A percentile compares a stretch with the other conserved stretches of the same genome.
phyloP scores from a whole-genome alignment of 2,329 filamentous ascomycete genomes.

The Stagonosporopsis rhizophila region DNA sequence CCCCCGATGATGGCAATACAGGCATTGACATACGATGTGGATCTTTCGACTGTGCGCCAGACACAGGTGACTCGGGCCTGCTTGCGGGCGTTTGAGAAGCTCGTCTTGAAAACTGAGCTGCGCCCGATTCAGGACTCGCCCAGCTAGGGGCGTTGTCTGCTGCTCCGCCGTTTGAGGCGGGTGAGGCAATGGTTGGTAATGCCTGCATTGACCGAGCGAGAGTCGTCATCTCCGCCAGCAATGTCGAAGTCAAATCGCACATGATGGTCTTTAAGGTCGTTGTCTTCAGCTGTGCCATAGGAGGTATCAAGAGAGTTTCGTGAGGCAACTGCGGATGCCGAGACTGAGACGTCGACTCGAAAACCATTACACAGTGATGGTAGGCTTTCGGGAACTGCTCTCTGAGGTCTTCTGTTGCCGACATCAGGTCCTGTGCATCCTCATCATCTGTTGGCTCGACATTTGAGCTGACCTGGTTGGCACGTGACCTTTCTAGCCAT shows the following conservation, averaged over 20 bases:
- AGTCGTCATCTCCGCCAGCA: constrained; percentile 57
- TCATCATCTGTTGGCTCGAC: constrained; percentile 27
- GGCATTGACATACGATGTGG: constrained; percentile 84
- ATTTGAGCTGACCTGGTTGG: constrained; percentile 15
- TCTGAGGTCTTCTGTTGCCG: constrained; percentile 73
- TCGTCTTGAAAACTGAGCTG: constrained; percentile 33
- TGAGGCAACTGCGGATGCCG: constrained; percentile 59
- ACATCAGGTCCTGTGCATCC: constrained; percentile 52
- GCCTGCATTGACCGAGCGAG: constrained; percentile 58
- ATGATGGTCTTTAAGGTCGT: constrained; percentile 68
- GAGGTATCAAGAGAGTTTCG: constrained; percentile 75
- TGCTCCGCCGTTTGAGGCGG: constrained; percentile 39
- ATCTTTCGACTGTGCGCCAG: constrained; percentile 60
- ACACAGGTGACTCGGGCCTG: constrained; percentile 42
- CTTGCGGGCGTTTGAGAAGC: constrained; percentile 43
- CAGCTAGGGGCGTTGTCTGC: constrained; percentile 39
- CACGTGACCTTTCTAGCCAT: constrained; percentile 54
- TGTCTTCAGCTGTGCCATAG: constrained; percentile 69
- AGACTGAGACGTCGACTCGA: constrained; percentile 66
- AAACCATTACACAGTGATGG: constrained; percentile 79
- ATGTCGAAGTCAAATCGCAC: constrained; percentile 53
- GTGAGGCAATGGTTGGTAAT: constrained; percentile 69
- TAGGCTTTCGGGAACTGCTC: constrained; percentile 78
- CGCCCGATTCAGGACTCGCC: constrained; percentile 36
- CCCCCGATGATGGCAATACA: constrained; percentile 56